Evolutionary conservation across 306 rosid genomes (phyloP), one percentile per base, ranked within the genome.

Genomic region (Astragalus membranaceus): DNA sequence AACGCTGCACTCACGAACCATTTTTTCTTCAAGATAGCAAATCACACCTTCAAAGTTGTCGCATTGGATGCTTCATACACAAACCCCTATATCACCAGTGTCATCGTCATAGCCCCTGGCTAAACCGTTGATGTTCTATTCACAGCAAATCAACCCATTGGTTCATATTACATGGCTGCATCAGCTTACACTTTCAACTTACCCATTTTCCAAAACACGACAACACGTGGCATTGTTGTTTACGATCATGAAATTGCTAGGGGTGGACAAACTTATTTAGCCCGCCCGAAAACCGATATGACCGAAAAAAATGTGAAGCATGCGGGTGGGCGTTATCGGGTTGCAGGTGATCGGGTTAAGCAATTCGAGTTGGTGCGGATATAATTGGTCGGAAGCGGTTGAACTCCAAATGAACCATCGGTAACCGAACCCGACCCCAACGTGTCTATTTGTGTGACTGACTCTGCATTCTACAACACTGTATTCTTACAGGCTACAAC

Each of bases 161-260:
- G 87, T 3, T 78, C 85, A 0, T 88, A 88, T 46, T 85, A 82
- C 81, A 84, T 88, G 87, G 95, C 81, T 0, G 95, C 88, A 6
- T 29, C 56, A 2, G 78, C 88, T 0, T 88, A 73, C 43, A 20
- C 3, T 11, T 4, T 60, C 6, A 61, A 61, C 1, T 8, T 55
- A 1, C 36, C 47, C 1, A 3, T 5, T 0, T 69, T 82, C 12
- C 67, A 79, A n/a, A 37, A 74, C 73, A 66, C 85, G 0, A 73
- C 79, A 44, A 80, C 89, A 0, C 77, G 86, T 0, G 89, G 82
- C 16, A 23, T 84, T 30, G 44, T 86, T 47, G 3, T 15, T 44
- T 88, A 88, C 39, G 67, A n/a, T n/a, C n/a, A 20, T 20, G 23
- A 20, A 20, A 20, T 20, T 20, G 23, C 23, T 20, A 20, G 23